A percentile compares a stretch with the other conserved stretches of the same genome.
These are phyloP conservation scores for Daldinia loculata DNA, from an alignment of 495 filamentous ascomycete genomes.

Conservation along the genomic window DNA sequence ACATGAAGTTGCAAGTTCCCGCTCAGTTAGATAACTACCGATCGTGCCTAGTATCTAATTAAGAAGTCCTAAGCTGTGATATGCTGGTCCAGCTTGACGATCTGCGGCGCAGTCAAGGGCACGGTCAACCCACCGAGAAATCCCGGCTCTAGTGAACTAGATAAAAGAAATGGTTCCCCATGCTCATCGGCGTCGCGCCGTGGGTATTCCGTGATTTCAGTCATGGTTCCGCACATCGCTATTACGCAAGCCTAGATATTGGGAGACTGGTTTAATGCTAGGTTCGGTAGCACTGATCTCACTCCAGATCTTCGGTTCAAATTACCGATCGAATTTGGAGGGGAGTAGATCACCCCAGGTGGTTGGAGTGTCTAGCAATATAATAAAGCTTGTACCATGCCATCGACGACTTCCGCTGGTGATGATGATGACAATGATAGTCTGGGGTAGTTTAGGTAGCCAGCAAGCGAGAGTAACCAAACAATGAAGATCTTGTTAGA, in stretches of 20 bases:
- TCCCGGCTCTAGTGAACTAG: constrained; percentile 8
- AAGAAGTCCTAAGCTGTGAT: constrained; percentile 5
- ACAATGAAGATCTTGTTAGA: constrained; percentile 23
- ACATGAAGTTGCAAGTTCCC: background rate
- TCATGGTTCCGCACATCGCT: background rate
- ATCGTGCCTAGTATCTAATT: background rate
- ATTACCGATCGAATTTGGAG: constrained; percentile 31
- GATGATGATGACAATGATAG: constrained; percentile 1
- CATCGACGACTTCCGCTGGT: constrained; percentile 1
- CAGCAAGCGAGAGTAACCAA: background rate
- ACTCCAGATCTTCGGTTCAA: constrained; percentile 40
- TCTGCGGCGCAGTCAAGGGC: constrained; percentile 11
- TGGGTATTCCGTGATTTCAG: no score
- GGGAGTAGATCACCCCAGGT: constrained; percentile 17
- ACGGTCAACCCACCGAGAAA: constrained; percentile 7
- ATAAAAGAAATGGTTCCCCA: background rate
- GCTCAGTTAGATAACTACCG: background rate
- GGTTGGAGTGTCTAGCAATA: background rate
- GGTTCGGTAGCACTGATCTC: constrained; percentile 21
- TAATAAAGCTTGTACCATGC: constrained; percentile 11
- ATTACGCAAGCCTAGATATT: constrained; percentile 19
- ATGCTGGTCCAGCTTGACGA: constrained; percentile 11
- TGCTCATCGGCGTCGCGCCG: background rate
- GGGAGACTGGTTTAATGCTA: constrained; percentile 2
- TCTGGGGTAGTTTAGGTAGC: constrained; percentile 10